phyloP scores from a whole-genome alignment of 2,329 filamentous ascomycete species.

The Penicillium vulpinum region DNA sequence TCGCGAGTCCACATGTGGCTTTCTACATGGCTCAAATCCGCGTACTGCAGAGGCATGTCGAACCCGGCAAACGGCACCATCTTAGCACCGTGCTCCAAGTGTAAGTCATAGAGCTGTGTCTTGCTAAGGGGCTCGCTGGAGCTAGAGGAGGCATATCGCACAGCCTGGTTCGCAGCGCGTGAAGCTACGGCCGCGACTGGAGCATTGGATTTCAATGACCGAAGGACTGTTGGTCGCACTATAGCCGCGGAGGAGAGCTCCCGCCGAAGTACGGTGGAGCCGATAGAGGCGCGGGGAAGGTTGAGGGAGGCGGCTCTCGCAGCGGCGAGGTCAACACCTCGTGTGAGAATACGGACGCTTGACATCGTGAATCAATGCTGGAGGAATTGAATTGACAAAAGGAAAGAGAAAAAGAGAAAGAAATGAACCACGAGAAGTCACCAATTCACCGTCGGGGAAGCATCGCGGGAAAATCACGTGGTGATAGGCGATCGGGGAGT shows the following conservation, averaged over 20 bases:
- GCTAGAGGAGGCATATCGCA: conserved; percentile 40
- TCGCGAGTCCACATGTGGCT: conserved; percentile 88
- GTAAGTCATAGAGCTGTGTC: conserved; percentile 77
- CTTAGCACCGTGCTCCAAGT: conserved; percentile 77
- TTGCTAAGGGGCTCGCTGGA: conserved; percentile 32
- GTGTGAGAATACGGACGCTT: conserved; percentile 31
- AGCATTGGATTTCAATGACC: conserved; percentile 13
- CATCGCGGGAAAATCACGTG: conserved; percentile 41
- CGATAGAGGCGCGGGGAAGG: conserved; percentile 33
- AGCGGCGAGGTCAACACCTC: conserved; percentile 33
- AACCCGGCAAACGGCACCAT: conserved; percentile 97
- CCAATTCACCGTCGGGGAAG: conserved; percentile 23
- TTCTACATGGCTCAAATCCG: conserved; percentile 71
- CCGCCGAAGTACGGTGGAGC: conserved; percentile 30
- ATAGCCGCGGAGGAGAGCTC: conserved; percentile 31
- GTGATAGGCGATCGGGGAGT: conserved; percentile 32
- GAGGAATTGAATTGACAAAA: conserved; percentile 16
- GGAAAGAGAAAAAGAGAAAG: conserved; percentile 11
- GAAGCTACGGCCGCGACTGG: conserved; percentile 14
- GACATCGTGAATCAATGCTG: conserved; percentile 29
- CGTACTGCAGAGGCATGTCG: conserved; percentile 90
- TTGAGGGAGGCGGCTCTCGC: conserved; percentile 27
- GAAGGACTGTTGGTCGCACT: conserved; percentile 25
- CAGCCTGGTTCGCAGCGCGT: conserved; percentile 14
- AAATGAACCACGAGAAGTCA: conserved; percentile 13